These are phyloP conservation scores for Trichoderma erinaceum DNA, from an alignment of 495 filamentous ascomycete species.

Conservation along the genomic window DNA sequence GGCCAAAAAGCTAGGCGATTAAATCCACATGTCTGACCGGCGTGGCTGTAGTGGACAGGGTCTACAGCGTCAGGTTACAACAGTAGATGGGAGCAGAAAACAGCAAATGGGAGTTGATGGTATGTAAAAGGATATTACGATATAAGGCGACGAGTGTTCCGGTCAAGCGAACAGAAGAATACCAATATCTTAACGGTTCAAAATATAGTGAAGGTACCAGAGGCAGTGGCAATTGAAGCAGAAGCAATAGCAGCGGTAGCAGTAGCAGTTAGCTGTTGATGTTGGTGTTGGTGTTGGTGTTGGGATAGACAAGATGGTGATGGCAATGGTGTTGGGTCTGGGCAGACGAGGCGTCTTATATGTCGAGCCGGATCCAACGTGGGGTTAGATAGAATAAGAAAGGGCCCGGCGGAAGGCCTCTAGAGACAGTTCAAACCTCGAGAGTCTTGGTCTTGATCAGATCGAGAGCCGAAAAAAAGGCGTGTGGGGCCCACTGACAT, in stretches of 20 bases:
- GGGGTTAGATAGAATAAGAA: background rate
- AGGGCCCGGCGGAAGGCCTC: background rate
- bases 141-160: background rate
- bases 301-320: background rate
- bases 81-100: too few relatives aligned
- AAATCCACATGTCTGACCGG: too few relatives aligned
- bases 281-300: background rate
- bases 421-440: background rate
- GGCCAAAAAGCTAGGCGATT: too few relatives aligned
- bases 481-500: background rate
- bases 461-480: background rate
- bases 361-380: background rate
- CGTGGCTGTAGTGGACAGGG: too few relatives aligned
- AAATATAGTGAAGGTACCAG: background rate
- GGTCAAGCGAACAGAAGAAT: background rate
- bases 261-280: background rate
- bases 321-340: background rate
- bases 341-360: conserved; percentile 3
- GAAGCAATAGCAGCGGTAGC: background rate
- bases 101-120: too few relatives aligned
- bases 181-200: background rate
- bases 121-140: too few relatives aligned
- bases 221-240: background rate
- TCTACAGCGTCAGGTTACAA: too few relatives aligned
- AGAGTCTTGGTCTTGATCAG: conserved; percentile 9